Evolutionary conservation across 768 basidiomycete species (phyloP).

Genomic region (Lentinula raphanica): DNA sequence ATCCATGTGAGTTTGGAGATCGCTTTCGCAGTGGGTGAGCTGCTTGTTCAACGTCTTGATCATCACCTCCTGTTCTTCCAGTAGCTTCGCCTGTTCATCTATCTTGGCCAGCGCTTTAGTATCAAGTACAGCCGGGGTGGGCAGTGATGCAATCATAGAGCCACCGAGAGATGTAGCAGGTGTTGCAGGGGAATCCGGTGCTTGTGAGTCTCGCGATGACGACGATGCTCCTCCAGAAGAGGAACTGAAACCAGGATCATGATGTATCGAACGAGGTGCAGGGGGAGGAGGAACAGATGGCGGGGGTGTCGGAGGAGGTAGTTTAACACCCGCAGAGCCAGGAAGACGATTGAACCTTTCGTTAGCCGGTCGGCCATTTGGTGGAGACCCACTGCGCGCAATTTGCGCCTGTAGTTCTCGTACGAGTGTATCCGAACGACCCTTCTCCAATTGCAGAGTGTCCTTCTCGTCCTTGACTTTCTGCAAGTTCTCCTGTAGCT

Average conservation of each 20-base stretch:
- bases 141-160: constrained; percentile 33
- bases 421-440: constrained; percentile 58
- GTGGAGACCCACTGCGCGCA: constrained; percentile 54
- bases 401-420: constrained; percentile 77
- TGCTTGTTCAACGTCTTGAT: constrained; percentile 94
- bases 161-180: constrained; percentile 44
- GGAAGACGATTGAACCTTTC: constrained; percentile 58
- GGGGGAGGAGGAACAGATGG: constrained; percentile 85
- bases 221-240: constrained; percentile 61
- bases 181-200: constrained; percentile 48
- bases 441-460: constrained; percentile 65
- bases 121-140: constrained; percentile 41
- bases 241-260: constrained; percentile 49
- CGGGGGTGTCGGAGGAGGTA: constrained; percentile 85
- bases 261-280: constrained; percentile 45
- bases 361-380: constrained; percentile 43
- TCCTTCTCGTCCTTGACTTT: constrained; percentile 82
- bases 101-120: constrained; percentile 52
- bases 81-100: constrained; percentile 68
- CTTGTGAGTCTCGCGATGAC: constrained; percentile 59
- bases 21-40: constrained; percentile 86
- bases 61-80: constrained; percentile 85
- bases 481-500: constrained; percentile 73
- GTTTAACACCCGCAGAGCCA: constrained; percentile 63
- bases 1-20: constrained; percentile 89